Evolutionary conservation across 2,329 filamentous ascomycete genomes (phyloP), one percentile per base, ranked within the genome.

Genomic region (Ophiocordyceps camponoti-saundersi): DNA sequence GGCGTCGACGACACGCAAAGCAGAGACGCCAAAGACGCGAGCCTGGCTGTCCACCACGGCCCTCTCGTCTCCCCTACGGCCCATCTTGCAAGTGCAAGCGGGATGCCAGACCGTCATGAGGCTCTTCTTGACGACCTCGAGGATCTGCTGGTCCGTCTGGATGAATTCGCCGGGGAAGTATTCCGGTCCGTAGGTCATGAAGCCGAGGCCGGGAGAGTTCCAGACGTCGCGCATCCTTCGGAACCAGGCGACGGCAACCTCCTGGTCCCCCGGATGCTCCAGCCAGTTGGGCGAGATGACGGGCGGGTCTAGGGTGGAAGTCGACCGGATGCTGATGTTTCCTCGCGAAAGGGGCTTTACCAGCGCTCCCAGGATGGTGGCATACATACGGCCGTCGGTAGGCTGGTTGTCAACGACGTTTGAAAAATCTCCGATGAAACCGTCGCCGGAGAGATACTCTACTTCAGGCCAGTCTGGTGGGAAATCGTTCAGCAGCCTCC

Each of bases 71-170:
- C 60, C 61, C 34, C 69, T 65, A 1, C 61, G 60, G 2, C 74
- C 73, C 51, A 78, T 77, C 0, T 70, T 61, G 45, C 65, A 69
- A 0, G 72, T 72, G 44, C 68, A 70, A 0, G 65, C 69, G 1
- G 70, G 69, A 55, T 78, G 74, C 41, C 45, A 50, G 54, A 77
- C 72, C 0, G 70, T 69, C 64, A 70, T 74, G 2, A 66, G 61
- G n/a, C 65, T 61, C 23, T 69, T 61, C 22, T 41, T 46, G 29
- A 52, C 32, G 15, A 52, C 61, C 1, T 50, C 44, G 8, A 49
- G 39, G 8, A 54, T 62, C 15, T 53, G 23, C 36, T 47, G 42
- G 36, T 53, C 51, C 15, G 48, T 29, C 22, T 40, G 7, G 11
- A 47, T 18, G 64, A 0, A 6, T 1, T 2, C 5, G 11, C 46